Percentiles rank a stretch among this genome's conserved stretches.
phyloP scores from a whole-genome alignment of 2,329 filamentous ascomycete genomes.

The Epichloe amarillans region DNA sequence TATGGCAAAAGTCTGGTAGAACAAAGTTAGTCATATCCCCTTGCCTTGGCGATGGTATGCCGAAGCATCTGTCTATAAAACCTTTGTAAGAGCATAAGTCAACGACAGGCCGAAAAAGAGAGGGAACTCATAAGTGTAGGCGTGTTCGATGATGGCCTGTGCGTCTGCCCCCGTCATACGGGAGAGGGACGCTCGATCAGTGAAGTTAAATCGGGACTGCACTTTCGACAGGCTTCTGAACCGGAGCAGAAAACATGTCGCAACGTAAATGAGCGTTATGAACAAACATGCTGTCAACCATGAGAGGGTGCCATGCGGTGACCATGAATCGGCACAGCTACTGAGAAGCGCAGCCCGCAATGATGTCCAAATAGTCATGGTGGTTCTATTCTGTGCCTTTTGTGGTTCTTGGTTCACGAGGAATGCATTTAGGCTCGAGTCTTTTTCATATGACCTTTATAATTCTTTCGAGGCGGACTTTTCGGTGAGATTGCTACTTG shows the following conservation, averaged over 20 bases:
- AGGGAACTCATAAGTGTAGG: slow-evolving; percentile 24
- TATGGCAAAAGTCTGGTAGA: slow-evolving; percentile 25
- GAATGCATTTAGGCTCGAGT: too few species aligned
- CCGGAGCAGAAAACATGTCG: slow-evolving; percentile 22
- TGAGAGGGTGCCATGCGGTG: background rate
- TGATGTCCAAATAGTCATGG: background rate
- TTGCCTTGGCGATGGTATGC: background rate
- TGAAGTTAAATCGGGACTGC: slow-evolving; percentile 18
- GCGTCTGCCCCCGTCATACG: slow-evolving; percentile 31
- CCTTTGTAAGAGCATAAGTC: slow-evolving; percentile 28
- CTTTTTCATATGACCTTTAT: too few species aligned
- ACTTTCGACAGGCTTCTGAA: slow-evolving; percentile 20
- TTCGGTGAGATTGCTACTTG: too few species aligned
- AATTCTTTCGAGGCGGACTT: too few species aligned
- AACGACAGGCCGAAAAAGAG: slow-evolving; percentile 23
- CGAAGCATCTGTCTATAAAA: slow-evolving; percentile 3
- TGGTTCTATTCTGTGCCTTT: background rate
- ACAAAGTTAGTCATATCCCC: background rate
- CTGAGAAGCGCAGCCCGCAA: background rate
- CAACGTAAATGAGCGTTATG: slow-evolving; percentile 16
- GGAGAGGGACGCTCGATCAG: slow-evolving; percentile 21
- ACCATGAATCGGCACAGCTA: background rate
- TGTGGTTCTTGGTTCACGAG: too few species aligned
- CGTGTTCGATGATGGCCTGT: slow-evolving; percentile 27
- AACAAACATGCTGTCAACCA: background rate